Evolutionary conservation across 441 rosid species (phyloP), one percentile per base, ranked within the genome.

Genomic region (Bruguiera hainesii): DNA sequence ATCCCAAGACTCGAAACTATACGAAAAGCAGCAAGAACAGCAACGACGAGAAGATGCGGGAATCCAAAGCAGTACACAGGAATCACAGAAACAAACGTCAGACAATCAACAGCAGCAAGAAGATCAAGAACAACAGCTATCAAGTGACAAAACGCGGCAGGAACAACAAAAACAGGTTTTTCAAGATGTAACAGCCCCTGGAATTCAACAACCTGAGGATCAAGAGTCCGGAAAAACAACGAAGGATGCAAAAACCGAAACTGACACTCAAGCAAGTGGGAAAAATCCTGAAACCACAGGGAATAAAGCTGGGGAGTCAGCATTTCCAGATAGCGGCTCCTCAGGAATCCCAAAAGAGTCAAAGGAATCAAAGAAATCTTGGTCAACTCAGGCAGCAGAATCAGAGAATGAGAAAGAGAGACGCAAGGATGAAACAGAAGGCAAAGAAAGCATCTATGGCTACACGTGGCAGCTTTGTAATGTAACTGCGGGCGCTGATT

Each of bases 371-470:
- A 88, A 88, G 70, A 90, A 83, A 65, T 72, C 89, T 15, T 94
- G 96, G 96, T 74, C 81, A 56, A 89, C 97, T 51, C 99, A 91
- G 55, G 92, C 87, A 50, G 68, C 75, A 21, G 93, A 91, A 73
- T 94, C 98, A 1, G 85, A 85, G 56, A 84, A 77, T 56, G 90
- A 93, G 82, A 93, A 91, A 73, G 94, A 86, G 79, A 87, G 98
- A 71, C 77, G 84, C 15, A 83, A 78, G 63, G 80, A 74, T 0
- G 89, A 75, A 66, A 72, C 81, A 2, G 75, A 76, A 3, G 75
- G 69, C 11, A 60, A 66, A 50, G 82, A 74, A 50, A 70, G 60
- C 71, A 65, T 60, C 13, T 53, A 70, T 20, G 93, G 89, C 16
- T 73, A 83, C 28, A 56, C 75, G 7, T 95, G 99, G 98, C 80